These are phyloP conservation scores for Cercophora newfieldiana DNA, from an alignment of 495 filamentous ascomycete genomes.

Conservation along the genomic window DNA sequence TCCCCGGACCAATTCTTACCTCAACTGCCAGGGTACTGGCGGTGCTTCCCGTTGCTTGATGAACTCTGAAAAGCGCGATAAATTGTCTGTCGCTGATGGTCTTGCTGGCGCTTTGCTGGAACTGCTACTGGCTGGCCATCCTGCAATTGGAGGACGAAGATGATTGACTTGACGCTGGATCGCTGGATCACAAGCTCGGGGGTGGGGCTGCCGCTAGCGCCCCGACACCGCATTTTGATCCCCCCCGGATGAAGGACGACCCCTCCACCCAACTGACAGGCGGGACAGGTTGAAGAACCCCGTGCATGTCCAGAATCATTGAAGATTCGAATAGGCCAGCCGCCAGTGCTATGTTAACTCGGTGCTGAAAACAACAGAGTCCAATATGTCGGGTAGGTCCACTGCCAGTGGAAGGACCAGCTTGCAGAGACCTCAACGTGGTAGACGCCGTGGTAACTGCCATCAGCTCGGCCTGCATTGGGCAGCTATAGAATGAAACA, in stretches of 20 bases:
- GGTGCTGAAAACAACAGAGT: too few species aligned
- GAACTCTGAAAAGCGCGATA: neutral
- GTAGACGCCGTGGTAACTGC: too few species aligned
- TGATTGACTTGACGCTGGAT: neutral
- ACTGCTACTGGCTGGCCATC: neutral
- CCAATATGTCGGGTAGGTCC: too few species aligned
- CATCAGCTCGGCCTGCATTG: too few species aligned
- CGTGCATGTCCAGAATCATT: neutral
- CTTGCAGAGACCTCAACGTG: too few species aligned
- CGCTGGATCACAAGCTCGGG: neutral
- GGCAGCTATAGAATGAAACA: neutral
- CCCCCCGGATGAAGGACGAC: neutral
- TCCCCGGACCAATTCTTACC: neutral
- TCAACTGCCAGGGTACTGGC: neutral
- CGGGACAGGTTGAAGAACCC: neutral
- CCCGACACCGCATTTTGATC: slow-evolving; percentile 10
- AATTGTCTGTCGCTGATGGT: neutral
- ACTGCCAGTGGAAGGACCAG: too few species aligned
- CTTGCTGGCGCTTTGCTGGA: neutral
- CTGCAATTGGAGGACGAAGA: neutral
- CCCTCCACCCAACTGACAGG: neutral
- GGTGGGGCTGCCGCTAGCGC: neutral
- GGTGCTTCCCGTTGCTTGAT: neutral
- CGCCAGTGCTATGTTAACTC: too few species aligned
- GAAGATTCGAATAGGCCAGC: neutral